A percentile compares a stretch with the other conserved stretches of the same genome.
Evolutionary conservation across 495 filamentous ascomycete genomes (phyloP).

Genomic region (Lindgomyces ingoldianus): DNA sequence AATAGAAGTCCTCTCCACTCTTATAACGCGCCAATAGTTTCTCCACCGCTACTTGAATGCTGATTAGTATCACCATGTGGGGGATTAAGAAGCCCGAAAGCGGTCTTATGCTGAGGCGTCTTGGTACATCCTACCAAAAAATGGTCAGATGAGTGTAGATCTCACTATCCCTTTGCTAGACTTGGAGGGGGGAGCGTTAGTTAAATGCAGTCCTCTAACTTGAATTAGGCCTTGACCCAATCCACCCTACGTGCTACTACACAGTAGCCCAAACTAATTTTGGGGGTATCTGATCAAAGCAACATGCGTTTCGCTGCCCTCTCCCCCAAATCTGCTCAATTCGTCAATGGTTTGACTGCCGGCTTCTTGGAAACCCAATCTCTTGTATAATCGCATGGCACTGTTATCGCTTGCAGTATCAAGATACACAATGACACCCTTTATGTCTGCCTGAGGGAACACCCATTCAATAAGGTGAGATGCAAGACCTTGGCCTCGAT

Average conservation of each 20-base stretch:
- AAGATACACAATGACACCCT: slow-evolving; percentile 17
- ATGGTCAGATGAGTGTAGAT: no score
- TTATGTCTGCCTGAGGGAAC: slow-evolving; percentile 20
- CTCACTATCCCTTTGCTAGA: no score
- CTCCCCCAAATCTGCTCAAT: slow-evolving; percentile 23
- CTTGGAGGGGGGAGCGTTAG: no score
- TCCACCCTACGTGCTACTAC: not conserved
- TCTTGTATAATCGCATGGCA: slow-evolving; percentile 24
- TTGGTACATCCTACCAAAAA: no score
- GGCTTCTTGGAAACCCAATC: slow-evolving; percentile 26
- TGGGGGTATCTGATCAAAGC: slow-evolving; percentile 31
- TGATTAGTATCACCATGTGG: no score
- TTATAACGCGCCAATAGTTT: no score
- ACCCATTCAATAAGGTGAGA: slow-evolving; percentile 22
- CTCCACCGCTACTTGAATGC: no score
- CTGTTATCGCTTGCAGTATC: slow-evolving; percentile 30
- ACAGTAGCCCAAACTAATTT: not conserved
- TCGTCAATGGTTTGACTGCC: slow-evolving; percentile 18
- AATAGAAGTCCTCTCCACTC: no score
- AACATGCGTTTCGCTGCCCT: slow-evolving; percentile 29
- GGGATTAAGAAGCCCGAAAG: no score
- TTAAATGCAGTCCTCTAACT: not conserved
- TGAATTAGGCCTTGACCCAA: not conserved
- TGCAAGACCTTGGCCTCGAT: slow-evolving; percentile 29
- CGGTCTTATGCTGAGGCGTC: no score